Evolutionary conservation across 73 alveolate species (phyloP), one percentile per base, ranked within the genome.

Genomic region (Effrenium voratum): DNA sequence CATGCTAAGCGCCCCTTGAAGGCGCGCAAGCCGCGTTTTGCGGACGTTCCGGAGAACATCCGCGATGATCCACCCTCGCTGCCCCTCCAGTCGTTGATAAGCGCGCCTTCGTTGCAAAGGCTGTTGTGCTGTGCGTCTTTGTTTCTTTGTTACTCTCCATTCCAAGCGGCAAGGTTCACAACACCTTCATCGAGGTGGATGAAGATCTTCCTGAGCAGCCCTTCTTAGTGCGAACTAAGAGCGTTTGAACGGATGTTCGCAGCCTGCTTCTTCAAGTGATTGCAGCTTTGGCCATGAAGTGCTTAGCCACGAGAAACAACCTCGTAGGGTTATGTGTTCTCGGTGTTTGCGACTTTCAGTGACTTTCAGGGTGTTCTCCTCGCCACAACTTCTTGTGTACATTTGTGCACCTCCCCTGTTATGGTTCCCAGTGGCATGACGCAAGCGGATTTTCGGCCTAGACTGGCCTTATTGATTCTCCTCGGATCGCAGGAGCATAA

Each of bases 151-250:
- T 60, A 6, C 8, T 8, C 40, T 60, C 40, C 41, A 24, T 24
- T 5, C 76, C 76, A 4, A 4, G 5, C 36, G 76, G 76, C 59
- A 36, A 76, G 73, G 97, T 90, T 75, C 97, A 90, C 97, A 90
- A 90, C 75, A 90, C 97, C 44, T 90, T 90, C 88, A 90, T 90
- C 22, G 97, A 90, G 59, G 97, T 90, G 41, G 97, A 90, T 22
- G 97, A 68, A 30, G 52, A 63, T 68, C 38, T 44, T 45, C 88
- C 15, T 28, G 88, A 55, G 19, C 49, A 36, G 57, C 97, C 97
- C 36, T 75, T 40, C 44, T 60, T 75, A 26, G 26, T 50, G 8
- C 97, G 97, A 43, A 90, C 82, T 76, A 90, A 90, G 87, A 90
- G 97, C 87, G 75, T 47, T 34, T 81, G 72, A 49, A 36, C 26